Base-by-base conservation (phyloP, 305 asterid species). In the Ruellia speciosa region DNA sequence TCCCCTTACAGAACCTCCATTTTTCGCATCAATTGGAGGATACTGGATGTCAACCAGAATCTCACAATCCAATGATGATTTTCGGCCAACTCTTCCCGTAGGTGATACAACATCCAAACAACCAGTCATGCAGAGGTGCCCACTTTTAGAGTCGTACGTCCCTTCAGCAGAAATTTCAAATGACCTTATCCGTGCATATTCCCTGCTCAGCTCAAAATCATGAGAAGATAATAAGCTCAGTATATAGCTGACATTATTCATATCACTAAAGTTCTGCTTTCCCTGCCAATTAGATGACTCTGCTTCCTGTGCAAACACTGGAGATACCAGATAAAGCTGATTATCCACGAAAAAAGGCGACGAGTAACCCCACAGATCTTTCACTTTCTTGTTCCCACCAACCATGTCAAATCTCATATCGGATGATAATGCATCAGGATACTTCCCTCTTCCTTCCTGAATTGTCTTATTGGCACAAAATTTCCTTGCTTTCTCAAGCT, bases 121-220 rank as follows among this genome's bases (percentile, higher is more conserved):
- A 16, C 96, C 96, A 69, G 67, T 64, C 96, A 90, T 83, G 79
- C 95, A 90, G 60, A 88, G 86, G 54, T 77, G 92, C 50, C 96
- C 98, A 18, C 54, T 72, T 54, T 59, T 63, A 18, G 79, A 60
- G 69, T 87, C 80, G 59, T 84, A 90, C 6, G 68, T 63, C 52
- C 98, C 98, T 77, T 90, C 96, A 31, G 94, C 94, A 46, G 88
- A 80, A 54, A 90, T 78, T 58, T 72, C 84, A 19, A 80, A 45
- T 6, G 79, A 66, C 55, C 64, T 64, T 63, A 78, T 66, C 33
- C 60, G 72, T 57, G 53, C 61, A 57, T 63, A 66, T 48, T 75
- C 75, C 56, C 60, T 64, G 76, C 74, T 78, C 64, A 78, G 75
- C 84, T 75, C 67, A 65, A 84, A 78, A 68, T 72, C 78, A 58